Base-by-base conservation (phyloP, 2,329 filamentous ascomycete genomes). In the Shiraia bambusicola region DNA sequence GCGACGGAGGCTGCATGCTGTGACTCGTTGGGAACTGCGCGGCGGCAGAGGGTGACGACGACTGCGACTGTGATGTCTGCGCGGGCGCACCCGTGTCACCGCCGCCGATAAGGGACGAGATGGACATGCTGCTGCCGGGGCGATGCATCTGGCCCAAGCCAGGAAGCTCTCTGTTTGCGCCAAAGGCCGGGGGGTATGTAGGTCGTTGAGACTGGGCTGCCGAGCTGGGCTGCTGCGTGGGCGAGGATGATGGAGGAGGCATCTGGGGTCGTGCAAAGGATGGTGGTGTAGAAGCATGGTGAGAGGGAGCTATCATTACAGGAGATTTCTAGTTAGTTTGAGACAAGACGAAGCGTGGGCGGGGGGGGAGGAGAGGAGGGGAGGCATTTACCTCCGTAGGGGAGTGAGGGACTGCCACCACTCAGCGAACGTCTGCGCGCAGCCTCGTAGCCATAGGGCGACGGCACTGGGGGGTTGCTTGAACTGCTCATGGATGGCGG, bases 21-120 rank as follows among this genome's bases (percentile, higher is more conserved):
- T 69, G 65, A 37, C 58, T 62, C 39, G 63, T 66, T 16, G 62
- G 56, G 25, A 66, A 61, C 10, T 69, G 67, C 28, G 70, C 65
- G 52, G 60, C 60, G 19, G 59, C 56, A 35, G 65, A 52, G 40
- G 76, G 75, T 46, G 73, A 72, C 52, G 73, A 72, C 52, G 76
- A 72, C 46, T 78, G 72, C 35, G 74, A 69, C 44, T 79, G 73
- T 38, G 61, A 68, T 45, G 55, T 48, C 45, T 61, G 62, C 31
- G 47, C 37, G 65, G 66, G 37, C 67, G 64, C 49, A 62, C 67
- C 57, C 64, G 67, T 59, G 73, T 73, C 66, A 76, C 75, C 63
- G 67, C 66, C 74, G 45, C 83, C 84, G 45, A 87, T 77, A 68
- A 88, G 80, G 31, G 83, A 83, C n/a, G 82, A 85, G 66, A 87